These are phyloP conservation scores for Alternaria atra DNA, from an alignment of 2,329 filamentous ascomycete genomes.

Conservation along the genomic window DNA sequence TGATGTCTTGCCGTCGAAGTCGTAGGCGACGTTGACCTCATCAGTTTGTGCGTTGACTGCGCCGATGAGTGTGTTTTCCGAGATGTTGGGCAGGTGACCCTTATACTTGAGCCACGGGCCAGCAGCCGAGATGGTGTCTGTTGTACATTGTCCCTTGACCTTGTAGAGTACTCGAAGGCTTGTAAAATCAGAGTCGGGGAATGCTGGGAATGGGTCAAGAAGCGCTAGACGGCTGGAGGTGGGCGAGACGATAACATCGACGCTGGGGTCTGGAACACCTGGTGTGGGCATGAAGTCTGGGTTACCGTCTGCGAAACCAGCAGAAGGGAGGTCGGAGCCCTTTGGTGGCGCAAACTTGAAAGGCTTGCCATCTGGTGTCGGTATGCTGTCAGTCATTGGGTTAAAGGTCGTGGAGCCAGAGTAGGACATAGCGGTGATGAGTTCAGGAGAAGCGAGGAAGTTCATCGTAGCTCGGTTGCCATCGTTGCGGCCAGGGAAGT, in stretches of 20 bases:
- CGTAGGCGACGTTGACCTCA: slow-evolving; percentile 92
- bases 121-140: slow-evolving; percentile 96
- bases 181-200: slow-evolving; percentile 77
- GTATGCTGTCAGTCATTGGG: slow-evolving; percentile 85
- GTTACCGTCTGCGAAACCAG: slow-evolving; percentile 84
- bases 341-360: slow-evolving; percentile 86
- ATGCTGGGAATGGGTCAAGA: slow-evolving; percentile 87
- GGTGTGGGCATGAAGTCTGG: slow-evolving; percentile 76
- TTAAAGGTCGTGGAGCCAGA: slow-evolving; percentile 95
- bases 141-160: slow-evolving; percentile 97
- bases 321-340: slow-evolving; percentile 68
- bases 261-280: slow-evolving; percentile 73
- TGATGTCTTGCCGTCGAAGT: slow-evolving; percentile 76
- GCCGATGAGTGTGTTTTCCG: slow-evolving; percentile 95
- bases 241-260: slow-evolving; percentile 80
- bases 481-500: slow-evolving; percentile 96
- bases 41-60: slow-evolving; percentile 91
- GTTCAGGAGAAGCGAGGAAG: slow-evolving; percentile 94
- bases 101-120: slow-evolving; percentile 99
- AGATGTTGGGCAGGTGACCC: slow-evolving; percentile 97
- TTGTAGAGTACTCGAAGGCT: slow-evolving; percentile 91
- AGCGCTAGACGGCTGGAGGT: slow-evolving; percentile 90
- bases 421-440: slow-evolving; percentile 96
- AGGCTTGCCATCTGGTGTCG: slow-evolving; percentile 77
- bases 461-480: slow-evolving; percentile 98